These are phyloP conservation scores for Gaillardinia entomophila DNA, from an alignment of 805 yeast genomes.

Conservation along the genomic window DNA sequence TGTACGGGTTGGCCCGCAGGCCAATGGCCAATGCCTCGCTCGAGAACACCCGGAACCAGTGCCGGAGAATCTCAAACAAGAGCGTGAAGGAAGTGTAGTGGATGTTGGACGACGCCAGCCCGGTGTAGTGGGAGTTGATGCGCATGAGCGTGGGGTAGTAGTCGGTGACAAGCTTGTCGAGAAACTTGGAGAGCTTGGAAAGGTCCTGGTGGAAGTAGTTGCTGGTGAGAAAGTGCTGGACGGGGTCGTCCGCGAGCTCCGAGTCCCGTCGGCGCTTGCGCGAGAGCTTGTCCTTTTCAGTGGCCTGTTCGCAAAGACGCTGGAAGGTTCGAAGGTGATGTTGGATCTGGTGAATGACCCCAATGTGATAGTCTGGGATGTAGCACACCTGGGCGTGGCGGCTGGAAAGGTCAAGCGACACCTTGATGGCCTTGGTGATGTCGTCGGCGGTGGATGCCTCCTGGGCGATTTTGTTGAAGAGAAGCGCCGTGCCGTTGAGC, in stretches of 20 bases:
- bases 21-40: slow-evolving; percentile 26
- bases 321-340: slow-evolving; percentile 21
- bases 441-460: slow-evolving; percentile 12
- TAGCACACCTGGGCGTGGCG: slow-evolving; percentile 14
- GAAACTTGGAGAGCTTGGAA: slow-evolving; percentile 25
- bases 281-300: neutral
- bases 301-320: slow-evolving; percentile 5
- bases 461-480: slow-evolving; percentile 18
- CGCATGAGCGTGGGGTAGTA: slow-evolving; percentile 20
- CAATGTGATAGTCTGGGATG: slow-evolving; percentile 31
- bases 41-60: slow-evolving; percentile 32
- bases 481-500: slow-evolving; percentile 28
- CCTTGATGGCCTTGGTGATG: slow-evolving; percentile 14
- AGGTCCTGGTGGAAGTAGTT: slow-evolving; percentile 11
- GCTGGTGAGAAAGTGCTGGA: slow-evolving; percentile 4
- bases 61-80: slow-evolving; percentile 26
- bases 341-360: slow-evolving; percentile 19
- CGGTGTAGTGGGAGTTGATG: slow-evolving; percentile 20
- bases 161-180: slow-evolving; percentile 17
- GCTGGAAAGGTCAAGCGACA: slow-evolving; percentile 15
- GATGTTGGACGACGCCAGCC: slow-evolving; percentile 12
- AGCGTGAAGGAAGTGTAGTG: slow-evolving; percentile 22
- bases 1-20: slow-evolving; percentile 19
- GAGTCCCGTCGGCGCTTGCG: neutral
- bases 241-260: neutral